phyloP scores from a whole-genome alignment of 2,329 filamentous ascomycete species.

The Calonectria crousiana region DNA sequence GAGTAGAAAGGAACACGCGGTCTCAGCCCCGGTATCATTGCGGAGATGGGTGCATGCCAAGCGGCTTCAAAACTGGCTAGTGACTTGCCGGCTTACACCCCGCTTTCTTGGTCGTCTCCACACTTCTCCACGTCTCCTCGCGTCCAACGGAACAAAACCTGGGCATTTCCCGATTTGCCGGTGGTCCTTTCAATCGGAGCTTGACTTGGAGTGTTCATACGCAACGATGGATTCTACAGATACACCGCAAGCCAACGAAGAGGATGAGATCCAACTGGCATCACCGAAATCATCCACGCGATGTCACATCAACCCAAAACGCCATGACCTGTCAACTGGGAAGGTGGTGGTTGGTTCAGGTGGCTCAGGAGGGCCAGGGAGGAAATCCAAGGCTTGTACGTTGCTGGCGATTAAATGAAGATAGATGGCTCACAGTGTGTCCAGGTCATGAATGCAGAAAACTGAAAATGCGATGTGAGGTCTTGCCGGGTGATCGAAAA shows the following conservation, averaged over 20 bases:
- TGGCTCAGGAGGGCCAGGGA: constrained; percentile 19
- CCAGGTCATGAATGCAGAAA: constrained; percentile 30
- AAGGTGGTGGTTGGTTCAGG: constrained; percentile 10
- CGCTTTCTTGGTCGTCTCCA: constrained; percentile 15
- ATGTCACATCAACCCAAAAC: neutral
- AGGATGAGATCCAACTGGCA: neutral
- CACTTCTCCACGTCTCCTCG: neutral
- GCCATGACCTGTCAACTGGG: constrained; percentile 2
- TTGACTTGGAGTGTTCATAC: neutral
- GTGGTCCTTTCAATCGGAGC: neutral
- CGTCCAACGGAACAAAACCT: constrained; percentile 17
- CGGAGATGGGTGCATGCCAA: neutral
- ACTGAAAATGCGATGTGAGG: constrained; percentile 32
- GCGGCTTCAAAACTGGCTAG: neutral
- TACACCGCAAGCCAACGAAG: neutral
- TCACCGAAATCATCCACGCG: neutral
- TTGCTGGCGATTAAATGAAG: neutral
- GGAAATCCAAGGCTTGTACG: constrained; percentile 32
- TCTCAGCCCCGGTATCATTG: neutral
- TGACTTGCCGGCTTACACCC: neutral
- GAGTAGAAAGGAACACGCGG: neutral
- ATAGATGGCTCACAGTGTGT: neutral
- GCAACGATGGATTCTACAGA: constrained; percentile 5
- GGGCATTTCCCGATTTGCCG: constrained; percentile 30
- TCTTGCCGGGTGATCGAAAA: constrained; percentile 29